Percentiles rank a stretch among this genome's conserved stretches.
Evolutionary conservation across 306 rosid genomes (phyloP).

Genomic region (Ormosia semicastrata): DNA sequence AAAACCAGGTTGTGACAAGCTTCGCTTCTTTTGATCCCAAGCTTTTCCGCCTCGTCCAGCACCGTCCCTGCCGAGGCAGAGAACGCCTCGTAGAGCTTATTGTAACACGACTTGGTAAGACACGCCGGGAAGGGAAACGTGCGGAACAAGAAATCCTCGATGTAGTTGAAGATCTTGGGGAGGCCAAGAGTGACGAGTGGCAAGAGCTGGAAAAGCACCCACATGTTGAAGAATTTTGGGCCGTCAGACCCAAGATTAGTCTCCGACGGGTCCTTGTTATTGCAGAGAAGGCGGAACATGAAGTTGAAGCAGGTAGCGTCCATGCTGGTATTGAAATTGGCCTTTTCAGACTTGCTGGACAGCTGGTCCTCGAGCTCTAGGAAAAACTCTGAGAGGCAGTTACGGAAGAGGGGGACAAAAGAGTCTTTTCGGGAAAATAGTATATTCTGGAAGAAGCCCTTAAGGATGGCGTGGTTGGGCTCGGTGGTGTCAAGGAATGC

Average conservation of each 20-base stretch:
- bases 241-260: slow-evolving; percentile 38
- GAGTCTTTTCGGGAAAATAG: slow-evolving; percentile 33
- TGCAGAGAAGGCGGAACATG: slow-evolving; percentile 48
- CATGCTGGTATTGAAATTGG: slow-evolving; percentile 25
- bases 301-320: slow-evolving; percentile 44
- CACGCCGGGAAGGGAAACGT: slow-evolving; percentile 47
- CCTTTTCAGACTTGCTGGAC: not conserved
- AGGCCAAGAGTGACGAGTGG: slow-evolving; percentile 45
- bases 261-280: slow-evolving; percentile 22
- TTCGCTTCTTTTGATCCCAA: slow-evolving; percentile 46
- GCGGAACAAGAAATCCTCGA: slow-evolving; percentile 58
- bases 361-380: slow-evolving; percentile 34
- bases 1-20: slow-evolving; percentile 73
- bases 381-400: slow-evolving; percentile 30
- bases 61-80: slow-evolving; percentile 22
- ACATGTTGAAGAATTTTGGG: slow-evolving; percentile 19
- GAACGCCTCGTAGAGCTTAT: slow-evolving; percentile 49
- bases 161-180: slow-evolving; percentile 44
- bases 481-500: slow-evolving; percentile 67
- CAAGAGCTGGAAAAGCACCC: slow-evolving; percentile 55
- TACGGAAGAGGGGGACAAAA: slow-evolving; percentile 52
- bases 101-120: slow-evolving; percentile 40
- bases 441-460: slow-evolving; percentile 37
- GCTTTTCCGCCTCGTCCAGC: slow-evolving; percentile 48
- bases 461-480: slow-evolving; percentile 46